Base-by-base conservation (phyloP, 1,139 yeast species). In the Lodderomyces oxycetoniae region DNA sequence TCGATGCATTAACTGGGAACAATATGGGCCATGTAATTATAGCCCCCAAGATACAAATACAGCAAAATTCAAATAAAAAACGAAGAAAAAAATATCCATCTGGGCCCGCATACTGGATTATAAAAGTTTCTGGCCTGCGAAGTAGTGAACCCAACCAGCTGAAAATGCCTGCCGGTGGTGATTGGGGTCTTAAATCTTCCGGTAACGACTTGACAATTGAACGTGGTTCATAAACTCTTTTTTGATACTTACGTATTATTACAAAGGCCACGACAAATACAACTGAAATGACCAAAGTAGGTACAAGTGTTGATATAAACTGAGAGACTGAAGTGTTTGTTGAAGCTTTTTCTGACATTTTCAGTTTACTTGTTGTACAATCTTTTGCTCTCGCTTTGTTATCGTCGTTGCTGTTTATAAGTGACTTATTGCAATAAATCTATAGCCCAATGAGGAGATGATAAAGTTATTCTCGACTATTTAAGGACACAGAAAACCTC, bases 21-120 rank as follows among this genome's bases (percentile, higher is more conserved):
- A 91, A 63, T 39, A 91, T 74, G 19, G 96, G 91, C 75, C 86
- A 77, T 12, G 80, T 59, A 14, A 82, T 46, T 21, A 83, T 43
- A 36, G 85, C 75, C 2, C 94, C 93, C 9, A 79, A 51, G 7
- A 79, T 49, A 19, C 84, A 74, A 32, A 85, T 55, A 12, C 72
- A 56, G 19, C 76, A 66, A 39, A 84, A 71, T 33, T 85, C 69
- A 36, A 81, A 75, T 40, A 91, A 55, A 55, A 79, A 91, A 45
- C 98, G 70, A 35, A 86, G 57, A 52, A 85, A 89, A 48, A 88
- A 79, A 59, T 87, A 91, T 11, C 96, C 96, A 57, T 89, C 97
- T 9, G 86, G 58, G 28, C 96, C 94, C 20, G 87, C 71, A 45
- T 84, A 87, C 49, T 84, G 85, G 42, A 91, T 71, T 36, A 87